Conservation (phyloP, 345 rosid species). For the Firmiana major region DNA sequence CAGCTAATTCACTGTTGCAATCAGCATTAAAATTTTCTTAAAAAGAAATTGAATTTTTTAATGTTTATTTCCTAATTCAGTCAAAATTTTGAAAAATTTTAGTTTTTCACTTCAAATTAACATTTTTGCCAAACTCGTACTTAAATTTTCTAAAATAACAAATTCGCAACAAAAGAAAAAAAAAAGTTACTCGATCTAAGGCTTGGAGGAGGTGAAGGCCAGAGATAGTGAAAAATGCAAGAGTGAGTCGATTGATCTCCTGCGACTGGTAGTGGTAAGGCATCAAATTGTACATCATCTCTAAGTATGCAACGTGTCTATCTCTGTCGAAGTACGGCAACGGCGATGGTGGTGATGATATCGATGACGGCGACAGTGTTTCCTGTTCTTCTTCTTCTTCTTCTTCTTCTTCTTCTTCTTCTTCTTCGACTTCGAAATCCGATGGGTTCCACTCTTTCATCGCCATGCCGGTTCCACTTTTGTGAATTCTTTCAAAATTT, state of each 20-base stretch:
- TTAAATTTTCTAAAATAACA: background rate
- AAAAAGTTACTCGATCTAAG: conserved; percentile 46
- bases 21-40: background rate
- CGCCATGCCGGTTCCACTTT: background rate
- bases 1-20: background rate
- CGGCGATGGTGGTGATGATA: conserved; percentile 17
- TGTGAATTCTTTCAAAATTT: background rate
- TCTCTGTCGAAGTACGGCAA: conserved; percentile 44
- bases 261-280: conserved; percentile 69
- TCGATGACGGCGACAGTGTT: conserved; percentile 23
- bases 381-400: conserved; percentile 27
- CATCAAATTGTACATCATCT: conserved; percentile 78
- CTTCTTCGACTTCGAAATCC: conserved; percentile 25
- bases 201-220: conserved; percentile 74
- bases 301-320: conserved; percentile 52
- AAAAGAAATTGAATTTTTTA: background rate
- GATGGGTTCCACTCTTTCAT: conserved; percentile 9
- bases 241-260: conserved; percentile 87
- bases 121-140: background rate
- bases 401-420: conserved; percentile 20
- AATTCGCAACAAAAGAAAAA: background rate
- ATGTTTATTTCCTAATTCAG: background rate
- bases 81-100: background rate
- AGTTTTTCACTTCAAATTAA: background rate
- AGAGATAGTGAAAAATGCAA: conserved; percentile 76